Percentiles rank a stretch among this genome's conserved stretches.
Evolutionary conservation across 2,329 filamentous ascomycete species (phyloP).

Genomic region (Botrytis paeoniae): DNA sequence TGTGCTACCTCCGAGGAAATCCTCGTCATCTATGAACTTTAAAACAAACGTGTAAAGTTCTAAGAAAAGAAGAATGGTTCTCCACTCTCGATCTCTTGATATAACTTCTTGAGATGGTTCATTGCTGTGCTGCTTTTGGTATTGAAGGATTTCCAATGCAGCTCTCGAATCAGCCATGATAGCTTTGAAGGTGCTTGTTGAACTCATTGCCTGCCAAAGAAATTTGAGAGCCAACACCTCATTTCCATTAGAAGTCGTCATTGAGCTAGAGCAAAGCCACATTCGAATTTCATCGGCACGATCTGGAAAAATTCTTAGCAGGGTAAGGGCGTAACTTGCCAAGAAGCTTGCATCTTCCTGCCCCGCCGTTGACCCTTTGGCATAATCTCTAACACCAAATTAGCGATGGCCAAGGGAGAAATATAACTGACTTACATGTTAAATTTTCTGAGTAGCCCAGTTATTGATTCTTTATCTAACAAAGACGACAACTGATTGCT

Average conservation of each 20-base stretch:
- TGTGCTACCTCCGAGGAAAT: constrained; percentile 70
- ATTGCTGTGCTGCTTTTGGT: constrained; percentile 27
- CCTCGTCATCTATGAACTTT: constrained; percentile 92
- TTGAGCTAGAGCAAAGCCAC: constrained; percentile 76
- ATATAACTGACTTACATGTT: constrained; percentile 19
- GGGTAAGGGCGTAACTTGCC: constrained; percentile 80
- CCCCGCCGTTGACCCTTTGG: constrained; percentile 29
- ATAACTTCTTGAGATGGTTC: constrained; percentile 21
- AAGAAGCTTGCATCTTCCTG: constrained; percentile 64
- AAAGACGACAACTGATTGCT: constrained; percentile 65
- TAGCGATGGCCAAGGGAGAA: neutral
- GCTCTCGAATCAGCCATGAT: constrained; percentile 56
- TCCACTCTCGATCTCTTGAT: constrained; percentile 63
- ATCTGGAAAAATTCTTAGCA: constrained; percentile 80
- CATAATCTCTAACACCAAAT: constrained; percentile 29
- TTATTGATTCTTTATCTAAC: constrained; percentile 72
- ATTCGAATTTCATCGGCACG: constrained; percentile 87
- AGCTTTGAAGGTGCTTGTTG: constrained; percentile 54
- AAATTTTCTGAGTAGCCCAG: constrained; percentile 41
- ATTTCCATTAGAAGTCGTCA: constrained; percentile 35
- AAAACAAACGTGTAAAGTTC: constrained; percentile 93
- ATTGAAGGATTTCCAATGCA: constrained; percentile 50
- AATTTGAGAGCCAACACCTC: constrained; percentile 70
- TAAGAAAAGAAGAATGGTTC: constrained; percentile 82
- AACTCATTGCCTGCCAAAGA: constrained; percentile 71